phyloP scores from a whole-genome alignment of 2,329 filamentous ascomycete species.

The Mariannaea sp. region DNA sequence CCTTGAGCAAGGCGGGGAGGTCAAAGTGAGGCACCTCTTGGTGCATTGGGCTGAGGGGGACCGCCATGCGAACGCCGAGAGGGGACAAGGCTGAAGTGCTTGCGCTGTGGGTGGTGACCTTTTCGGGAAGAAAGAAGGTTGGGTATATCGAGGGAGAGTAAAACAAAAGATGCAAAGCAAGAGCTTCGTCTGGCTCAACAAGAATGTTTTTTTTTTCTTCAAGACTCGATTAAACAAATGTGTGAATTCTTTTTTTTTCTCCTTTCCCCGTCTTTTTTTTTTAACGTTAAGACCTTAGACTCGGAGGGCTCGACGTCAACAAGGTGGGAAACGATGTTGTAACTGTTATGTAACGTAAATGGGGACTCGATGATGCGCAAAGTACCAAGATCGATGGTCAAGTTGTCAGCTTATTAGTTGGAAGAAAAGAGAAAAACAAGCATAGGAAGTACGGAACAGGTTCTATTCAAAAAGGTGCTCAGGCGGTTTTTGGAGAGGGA shows the following conservation, averaged over 20 bases:
- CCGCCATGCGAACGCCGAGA: constrained; percentile 40
- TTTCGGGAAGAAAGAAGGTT: constrained; percentile 2
- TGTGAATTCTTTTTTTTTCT: background rate
- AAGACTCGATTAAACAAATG: background rate
- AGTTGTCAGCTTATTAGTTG: constrained; percentile 1
- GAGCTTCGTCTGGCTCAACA: constrained; percentile 4
- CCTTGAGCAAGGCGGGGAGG: constrained; percentile 42
- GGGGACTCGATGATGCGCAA: background rate
- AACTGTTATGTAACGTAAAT: constrained; percentile 23
- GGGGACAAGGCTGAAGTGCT: constrained; percentile 11
- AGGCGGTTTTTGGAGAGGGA: background rate
- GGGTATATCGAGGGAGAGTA: background rate
- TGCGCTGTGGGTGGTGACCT: constrained; percentile 31
- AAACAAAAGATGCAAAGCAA: background rate
- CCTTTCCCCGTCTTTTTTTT: constrained; percentile 5
- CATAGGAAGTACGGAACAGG: background rate
- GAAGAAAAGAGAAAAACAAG: background rate
- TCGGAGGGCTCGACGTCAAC: constrained; percentile 8
- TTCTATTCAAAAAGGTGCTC: background rate
- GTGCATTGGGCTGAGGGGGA: constrained; percentile 40
- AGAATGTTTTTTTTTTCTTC: too few relatives aligned
- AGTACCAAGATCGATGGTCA: background rate
- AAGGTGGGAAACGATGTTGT: constrained; percentile 18
- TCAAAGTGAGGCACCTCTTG: constrained; percentile 45
- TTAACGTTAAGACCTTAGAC: background rate